Base-by-base conservation (phyloP, 805 yeast species). In the Candida quercuum region DNA sequence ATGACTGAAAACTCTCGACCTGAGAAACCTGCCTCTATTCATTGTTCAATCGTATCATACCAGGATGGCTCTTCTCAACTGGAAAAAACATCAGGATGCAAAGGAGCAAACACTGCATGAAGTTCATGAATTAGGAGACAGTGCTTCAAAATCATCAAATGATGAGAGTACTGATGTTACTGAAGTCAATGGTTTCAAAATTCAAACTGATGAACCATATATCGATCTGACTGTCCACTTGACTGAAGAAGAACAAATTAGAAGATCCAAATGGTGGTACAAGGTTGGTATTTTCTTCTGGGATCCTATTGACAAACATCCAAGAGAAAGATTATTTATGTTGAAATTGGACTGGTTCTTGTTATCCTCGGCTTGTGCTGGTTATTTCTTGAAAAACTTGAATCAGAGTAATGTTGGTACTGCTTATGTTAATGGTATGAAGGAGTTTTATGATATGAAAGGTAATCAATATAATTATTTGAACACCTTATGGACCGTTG, bases 401-500 rank as follows among this genome's bases (percentile, higher is more conserved):
- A 36, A 39, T 17, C 33, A 27, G n/a, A 27, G 20, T 11, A 39
- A 39, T 24, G 25, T 39, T 38, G 74, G 73, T 19, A 39, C 42
- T 15, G 42, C 42, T 15, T 39, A 39, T 25, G 33, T 36, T 18
- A 39, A 36, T 33, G 42, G 42, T 11, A 55, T 69, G 73, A 56
- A 61, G 40, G 72, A 69, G 45, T 56, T 63, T 45, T 66, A 60
- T 36, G 38, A 48, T 13, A 63, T 69, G 66, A 44, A 52, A 28
- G 60, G 55, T 15, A 64, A 63, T 38, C 69, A 72, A 38, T 65
- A 62, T 42, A 71, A 72, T 42, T 66, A 64, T 41, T 45, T 70
- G 47, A 50, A 54, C 9, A 61, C 74, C 1, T 42, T 63, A 24
- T 71, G 67, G 66, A 65, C 75, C 1, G 66, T 66, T n/a, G 77